Conservation (phyloP, 2,329 filamentous ascomycete genomes). For the Xylogone sp. region DNA sequence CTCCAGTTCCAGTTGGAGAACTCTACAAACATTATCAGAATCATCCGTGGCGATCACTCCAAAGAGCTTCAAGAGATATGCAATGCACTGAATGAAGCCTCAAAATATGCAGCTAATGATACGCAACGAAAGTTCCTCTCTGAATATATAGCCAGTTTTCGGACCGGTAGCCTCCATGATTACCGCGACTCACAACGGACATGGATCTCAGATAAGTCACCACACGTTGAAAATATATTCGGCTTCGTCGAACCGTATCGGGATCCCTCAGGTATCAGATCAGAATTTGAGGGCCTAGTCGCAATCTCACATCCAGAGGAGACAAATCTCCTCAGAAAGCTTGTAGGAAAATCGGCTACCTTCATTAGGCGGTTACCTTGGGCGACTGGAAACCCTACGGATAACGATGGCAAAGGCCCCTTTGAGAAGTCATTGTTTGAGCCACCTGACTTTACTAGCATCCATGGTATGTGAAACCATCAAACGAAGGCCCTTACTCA, state of each 20-base stretch:
- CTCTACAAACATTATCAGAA: constrained; percentile 23
- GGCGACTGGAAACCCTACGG: constrained; percentile 3
- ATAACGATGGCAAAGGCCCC: constrained; percentile 39
- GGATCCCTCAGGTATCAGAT: constrained; percentile 54
- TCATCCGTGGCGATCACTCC: constrained; percentile 51
- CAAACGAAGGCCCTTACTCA: constrained; percentile 21
- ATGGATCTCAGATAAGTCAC: constrained; percentile 57
- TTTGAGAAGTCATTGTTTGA: constrained; percentile 73
- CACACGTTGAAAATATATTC: constrained; percentile 54
- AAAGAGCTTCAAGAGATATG: constrained; percentile 47
- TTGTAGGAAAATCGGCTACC: constrained; percentile 59
- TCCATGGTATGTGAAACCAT: constrained; percentile 54
- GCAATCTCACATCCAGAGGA: constrained; percentile 63
- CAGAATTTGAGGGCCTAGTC: constrained; percentile 58
- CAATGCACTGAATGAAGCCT: constrained; percentile 42
- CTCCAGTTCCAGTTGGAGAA: no score
- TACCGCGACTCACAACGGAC: constrained; percentile 51
- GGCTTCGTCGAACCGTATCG: constrained; percentile 62
- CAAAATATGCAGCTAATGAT: constrained; percentile 46
- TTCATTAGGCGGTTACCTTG: constrained; percentile 63
- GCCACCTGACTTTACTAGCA: constrained; percentile 68
- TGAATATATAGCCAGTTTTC: constrained; percentile 52
- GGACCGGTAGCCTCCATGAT: constrained; percentile 48
- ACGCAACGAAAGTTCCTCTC: constrained; percentile 47
- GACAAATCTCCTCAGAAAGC: constrained; percentile 52